phyloP scores from a whole-genome alignment of 2,329 filamentous ascomycete species.

The Epichloe sp. region DNA sequence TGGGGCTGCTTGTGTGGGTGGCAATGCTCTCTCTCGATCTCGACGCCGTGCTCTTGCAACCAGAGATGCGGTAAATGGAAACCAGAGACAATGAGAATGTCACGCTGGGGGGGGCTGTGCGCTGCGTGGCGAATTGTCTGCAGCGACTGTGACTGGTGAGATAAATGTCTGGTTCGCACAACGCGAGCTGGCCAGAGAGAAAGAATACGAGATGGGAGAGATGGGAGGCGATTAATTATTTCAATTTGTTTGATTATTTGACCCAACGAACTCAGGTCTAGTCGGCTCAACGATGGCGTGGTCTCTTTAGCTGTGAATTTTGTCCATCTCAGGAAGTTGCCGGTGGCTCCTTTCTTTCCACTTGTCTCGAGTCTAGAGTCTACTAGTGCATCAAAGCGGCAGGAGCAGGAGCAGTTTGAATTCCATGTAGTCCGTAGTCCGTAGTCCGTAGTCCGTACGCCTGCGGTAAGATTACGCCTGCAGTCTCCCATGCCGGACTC shows the following conservation, averaged over 20 bases:
- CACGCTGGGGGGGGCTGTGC: not conserved
- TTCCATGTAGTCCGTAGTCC: not conserved
- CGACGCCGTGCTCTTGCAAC: not conserved
- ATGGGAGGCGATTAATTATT: not conserved
- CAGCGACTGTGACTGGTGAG: not conserved
- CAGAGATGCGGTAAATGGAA: not conserved
- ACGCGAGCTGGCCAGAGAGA: not conserved
- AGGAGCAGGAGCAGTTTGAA: not conserved
- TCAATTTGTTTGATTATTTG: no score
- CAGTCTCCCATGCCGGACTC: no score
- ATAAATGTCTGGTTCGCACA: not conserved
- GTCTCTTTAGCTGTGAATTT: not conserved
- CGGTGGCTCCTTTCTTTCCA: not conserved
- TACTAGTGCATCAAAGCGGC: not conserved
- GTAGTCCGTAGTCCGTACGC: not conserved
- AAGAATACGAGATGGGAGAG: conserved; percentile 3
- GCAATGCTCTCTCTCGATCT: not conserved
- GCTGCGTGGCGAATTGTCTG: not conserved
- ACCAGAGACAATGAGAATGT: not conserved
- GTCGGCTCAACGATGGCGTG: not conserved
- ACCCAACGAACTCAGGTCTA: not conserved
- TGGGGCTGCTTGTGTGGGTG: conserved; percentile 1
- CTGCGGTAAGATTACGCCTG: no score
- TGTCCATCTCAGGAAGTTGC: not conserved
- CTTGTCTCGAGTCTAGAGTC: not conserved